phyloP scores from a whole-genome alignment of 31 red algal species.

The Bonnemaisonia californica region DNA sequence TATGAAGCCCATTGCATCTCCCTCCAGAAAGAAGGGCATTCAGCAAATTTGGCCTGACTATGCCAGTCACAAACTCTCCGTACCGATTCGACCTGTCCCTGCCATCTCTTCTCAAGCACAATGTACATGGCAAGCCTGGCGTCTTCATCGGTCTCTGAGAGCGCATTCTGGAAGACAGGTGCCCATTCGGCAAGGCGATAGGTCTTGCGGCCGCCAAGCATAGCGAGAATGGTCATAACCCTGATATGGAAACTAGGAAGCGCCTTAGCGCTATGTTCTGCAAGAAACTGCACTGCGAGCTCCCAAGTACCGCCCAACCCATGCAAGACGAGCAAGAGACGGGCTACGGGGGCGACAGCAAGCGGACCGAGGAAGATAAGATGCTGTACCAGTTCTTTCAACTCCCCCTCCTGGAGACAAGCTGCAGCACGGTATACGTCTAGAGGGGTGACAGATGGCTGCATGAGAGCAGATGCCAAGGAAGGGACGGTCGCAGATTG shows the following conservation, averaged over 20 bases:
- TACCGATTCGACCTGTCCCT: conserved; percentile 9
- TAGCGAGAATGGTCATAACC: conserved; percentile 38
- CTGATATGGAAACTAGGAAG: conserved; percentile 19
- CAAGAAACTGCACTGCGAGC: conserved; percentile 33
- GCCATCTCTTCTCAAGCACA: conserved; percentile 36
- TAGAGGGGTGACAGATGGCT: conserved; percentile 7
- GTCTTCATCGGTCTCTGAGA: not conserved
- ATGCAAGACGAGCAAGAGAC: conserved; percentile 56
- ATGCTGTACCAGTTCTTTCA: conserved; percentile 59
- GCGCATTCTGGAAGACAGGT: not conserved
- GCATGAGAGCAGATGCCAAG: not conserved
- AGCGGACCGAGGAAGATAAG: conserved; percentile 24
- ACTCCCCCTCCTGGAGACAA: conserved; percentile 43
- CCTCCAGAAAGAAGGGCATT: conserved; percentile 23
- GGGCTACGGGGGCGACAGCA: conserved; percentile 23
- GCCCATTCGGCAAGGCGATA: conserved; percentile 11
- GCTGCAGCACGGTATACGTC: conserved; percentile 59
- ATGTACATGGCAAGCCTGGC: conserved; percentile 13
- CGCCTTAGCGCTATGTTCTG: not conserved
- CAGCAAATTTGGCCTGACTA: not conserved
- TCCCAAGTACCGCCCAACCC: conserved; percentile 67
- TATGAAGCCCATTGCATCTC: conserved; percentile 34
- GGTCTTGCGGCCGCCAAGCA: conserved; percentile 29
- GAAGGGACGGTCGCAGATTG: not conserved
- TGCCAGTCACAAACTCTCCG: conserved; percentile 6